Base-by-base conservation (phyloP, 2,329 filamentous ascomycete species). In the Tolypocladium guangdongense region DNA sequence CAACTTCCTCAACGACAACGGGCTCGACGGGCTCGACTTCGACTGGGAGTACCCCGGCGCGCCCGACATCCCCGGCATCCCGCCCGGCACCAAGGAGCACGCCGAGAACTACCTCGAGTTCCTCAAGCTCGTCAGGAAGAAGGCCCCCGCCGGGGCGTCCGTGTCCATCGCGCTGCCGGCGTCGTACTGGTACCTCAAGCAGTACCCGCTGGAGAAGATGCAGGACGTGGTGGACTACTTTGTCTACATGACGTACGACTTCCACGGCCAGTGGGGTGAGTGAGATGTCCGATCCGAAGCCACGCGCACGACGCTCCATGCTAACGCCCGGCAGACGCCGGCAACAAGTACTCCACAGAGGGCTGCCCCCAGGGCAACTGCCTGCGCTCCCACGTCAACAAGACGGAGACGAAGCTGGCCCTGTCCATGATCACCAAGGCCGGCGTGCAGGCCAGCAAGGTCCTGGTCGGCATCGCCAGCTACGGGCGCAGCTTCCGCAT, bases 21-120 rank as follows among this genome's bases (percentile, higher is more conserved):
- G 56, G 7, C 55, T 74, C 0, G 71, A 73, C 45, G 71, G 73
- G 0, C 52, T 74, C 5, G 71, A 74, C 49, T 56, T 72, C 24
- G 70, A 74, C 55, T 77, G 72, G 74, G 71, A 73, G 45, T 73
- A 74, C 18, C 66, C 64, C 0, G 59, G 33, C 2, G 50, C 57
- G 1, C 55, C 60, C 0, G 63, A 64, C 18, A 56, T 70, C 7
- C 61, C 62, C 0, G 62, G 53, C 1, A 67, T 70, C 16, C 68
- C 67, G 0, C 14, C 59, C 1, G 68, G 62, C 4, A 47, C 54
- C 2, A 27, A 37, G 0, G 53, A 54, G 1, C 53, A 59, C 1
- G 57, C 52, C 1, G 41, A 41, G 14, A 52, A 58, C 11, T 61
- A 61, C 24, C 56, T 59, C 11, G 37, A 55, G 5, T 60, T 60